These are phyloP conservation scores for Teunomyces stri DNA, from an alignment of 805 yeast genomes.

Conservation along the genomic window DNA sequence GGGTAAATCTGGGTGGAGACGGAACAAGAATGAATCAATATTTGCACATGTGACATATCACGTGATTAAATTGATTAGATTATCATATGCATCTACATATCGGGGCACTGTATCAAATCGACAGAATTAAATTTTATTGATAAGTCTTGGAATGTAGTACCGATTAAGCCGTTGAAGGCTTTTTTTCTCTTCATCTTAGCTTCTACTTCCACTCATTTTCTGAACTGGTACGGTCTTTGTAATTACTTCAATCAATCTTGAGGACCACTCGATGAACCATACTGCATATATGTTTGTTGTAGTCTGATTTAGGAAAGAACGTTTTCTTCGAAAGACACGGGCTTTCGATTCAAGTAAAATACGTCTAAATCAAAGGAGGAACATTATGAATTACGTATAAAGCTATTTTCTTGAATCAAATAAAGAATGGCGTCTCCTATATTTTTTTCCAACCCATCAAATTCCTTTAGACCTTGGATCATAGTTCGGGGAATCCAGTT, in stretches of 20 bases:
- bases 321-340: not conserved
- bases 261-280: no score
- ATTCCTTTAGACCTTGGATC: constrained; percentile 48
- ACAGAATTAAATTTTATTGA: no score
- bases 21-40: not conserved
- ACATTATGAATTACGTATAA: not conserved
- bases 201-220: no score
- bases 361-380: not conserved
- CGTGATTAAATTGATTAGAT: not conserved
- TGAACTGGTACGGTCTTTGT: no score
- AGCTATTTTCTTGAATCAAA: not conserved
- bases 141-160: no score
- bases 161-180: no score
- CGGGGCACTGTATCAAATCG: no score
- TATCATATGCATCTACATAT: no score
- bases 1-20: not conserved
- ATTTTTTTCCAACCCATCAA: constrained; percentile 55
- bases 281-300: not conserved
- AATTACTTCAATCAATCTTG: no score
- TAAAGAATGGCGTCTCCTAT: constrained; percentile 57
- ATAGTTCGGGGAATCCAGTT: constrained; percentile 55
- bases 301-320: constrained; percentile 1
- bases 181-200: no score
- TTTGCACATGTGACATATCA: no score
- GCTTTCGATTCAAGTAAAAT: not conserved